A percentile compares a stretch with the other conserved stretches of the same genome.
These are phyloP conservation scores for Spergularia marina DNA, from an alignment of 148 eudicot genomes.

Conservation along the genomic window DNA sequence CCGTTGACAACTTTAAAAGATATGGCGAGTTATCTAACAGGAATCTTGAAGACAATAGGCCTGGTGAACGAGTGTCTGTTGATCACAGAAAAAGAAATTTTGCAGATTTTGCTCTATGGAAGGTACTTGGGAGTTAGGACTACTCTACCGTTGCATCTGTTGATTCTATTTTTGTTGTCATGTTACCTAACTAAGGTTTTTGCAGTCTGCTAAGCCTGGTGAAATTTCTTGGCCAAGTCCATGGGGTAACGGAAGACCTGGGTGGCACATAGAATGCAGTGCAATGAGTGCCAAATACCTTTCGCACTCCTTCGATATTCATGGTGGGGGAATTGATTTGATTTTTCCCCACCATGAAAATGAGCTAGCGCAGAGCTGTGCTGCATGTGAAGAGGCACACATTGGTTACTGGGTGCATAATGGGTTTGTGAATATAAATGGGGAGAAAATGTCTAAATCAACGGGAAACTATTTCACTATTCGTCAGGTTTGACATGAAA, in stretches of 20 bases:
- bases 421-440: slow-evolving; percentile 75
- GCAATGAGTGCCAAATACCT: slow-evolving; percentile 90
- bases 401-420: slow-evolving; percentile 85
- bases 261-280: slow-evolving; percentile 99
- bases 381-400: slow-evolving; percentile 71
- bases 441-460: slow-evolving; percentile 89
- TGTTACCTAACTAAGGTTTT: not conserved
- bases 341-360: slow-evolving; percentile 93
- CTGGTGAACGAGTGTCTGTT: slow-evolving; percentile 90
- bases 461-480: slow-evolving; percentile 78
- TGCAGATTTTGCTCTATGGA: slow-evolving; percentile 97
- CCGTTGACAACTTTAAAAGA: slow-evolving; percentile 62
- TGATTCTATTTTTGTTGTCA: too few species aligned
- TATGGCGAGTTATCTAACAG: slow-evolving; percentile 78
- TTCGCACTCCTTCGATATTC: slow-evolving; percentile 68
- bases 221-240: slow-evolving; percentile 88
- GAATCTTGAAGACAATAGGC: slow-evolving; percentile 79
- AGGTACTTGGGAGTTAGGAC: slow-evolving; percentile 36
- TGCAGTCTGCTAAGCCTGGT: slow-evolving; percentile 87
- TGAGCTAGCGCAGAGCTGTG: slow-evolving; percentile 93
- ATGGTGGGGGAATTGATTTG: slow-evolving; percentile 94
- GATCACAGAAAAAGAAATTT: slow-evolving; percentile 73
- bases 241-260: slow-evolving; percentile 98
- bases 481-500: slow-evolving; percentile 54
- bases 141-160: not conserved